phyloP scores from a whole-genome alignment of 2,329 filamentous ascomycete species.

The Aspergillus sp. region DNA sequence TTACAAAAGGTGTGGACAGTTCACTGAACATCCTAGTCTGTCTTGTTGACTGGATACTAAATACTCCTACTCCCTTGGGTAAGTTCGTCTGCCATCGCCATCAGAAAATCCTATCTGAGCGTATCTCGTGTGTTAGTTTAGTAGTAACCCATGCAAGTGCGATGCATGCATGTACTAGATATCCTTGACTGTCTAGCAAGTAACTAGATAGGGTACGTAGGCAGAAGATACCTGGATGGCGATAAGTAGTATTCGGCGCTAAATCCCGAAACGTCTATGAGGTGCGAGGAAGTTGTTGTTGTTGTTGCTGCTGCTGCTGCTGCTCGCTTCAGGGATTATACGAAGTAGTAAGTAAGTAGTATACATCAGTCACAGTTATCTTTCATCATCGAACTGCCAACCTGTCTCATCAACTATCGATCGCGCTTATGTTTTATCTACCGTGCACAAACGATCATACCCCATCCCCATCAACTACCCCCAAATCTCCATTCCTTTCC shows the following conservation, averaged over 20 bases:
- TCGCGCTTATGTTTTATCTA: background rate
- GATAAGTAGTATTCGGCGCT: conserved; percentile 9
- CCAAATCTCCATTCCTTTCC: background rate
- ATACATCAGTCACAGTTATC: conserved; percentile 4
- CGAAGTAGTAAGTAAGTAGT: no score
- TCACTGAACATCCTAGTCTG: background rate
- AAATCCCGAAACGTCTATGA: conserved; percentile 11
- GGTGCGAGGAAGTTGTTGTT: conserved; percentile 1
- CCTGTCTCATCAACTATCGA: no score
- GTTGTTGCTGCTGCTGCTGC: no score
- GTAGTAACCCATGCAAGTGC: background rate
- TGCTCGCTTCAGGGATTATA: conserved; percentile 4
- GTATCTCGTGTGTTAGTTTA: conserved; percentile 8
- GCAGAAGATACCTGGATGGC: background rate
- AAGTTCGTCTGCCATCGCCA: background rate
- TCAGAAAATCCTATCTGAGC: conserved; percentile 6
- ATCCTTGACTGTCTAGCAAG: conserved; percentile 8
- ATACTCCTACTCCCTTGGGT: background rate
- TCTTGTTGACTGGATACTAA: no score
- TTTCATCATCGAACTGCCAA: background rate
- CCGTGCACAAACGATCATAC: background rate
- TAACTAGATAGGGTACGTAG: conserved; percentile 3
- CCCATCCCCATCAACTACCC: background rate
- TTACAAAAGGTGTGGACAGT: conserved; percentile 11
- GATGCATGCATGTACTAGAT: conserved; percentile 8